Base-by-base conservation (phyloP, 2,329 filamentous ascomycete species). In the Phaeosphaeria sp. region DNA sequence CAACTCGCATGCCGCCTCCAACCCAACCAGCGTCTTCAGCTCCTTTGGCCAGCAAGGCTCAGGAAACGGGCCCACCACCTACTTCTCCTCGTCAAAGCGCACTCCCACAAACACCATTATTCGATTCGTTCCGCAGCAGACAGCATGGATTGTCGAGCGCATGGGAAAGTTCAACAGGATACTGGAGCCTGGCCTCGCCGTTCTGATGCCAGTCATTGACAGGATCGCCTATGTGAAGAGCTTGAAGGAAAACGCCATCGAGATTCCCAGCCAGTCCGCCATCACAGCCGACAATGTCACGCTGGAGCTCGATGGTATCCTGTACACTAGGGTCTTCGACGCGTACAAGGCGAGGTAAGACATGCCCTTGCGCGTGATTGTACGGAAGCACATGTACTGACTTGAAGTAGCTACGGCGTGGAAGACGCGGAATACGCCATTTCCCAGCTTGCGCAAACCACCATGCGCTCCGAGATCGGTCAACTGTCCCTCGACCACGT, bases 201-300 rank as follows among this genome's bases (percentile, higher is more conserved):
- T 99, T 62, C 81, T 99, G 67, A 84, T 95, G 54, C 95, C 95
- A 1, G 90, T 98, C 66, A 82, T 99, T 77, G 95, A 99, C 80
- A 90, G 93, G 61, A 98, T 99, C 77, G 91, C 95, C 69, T 99
- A 99, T 77, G 95, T 99, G 67, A 97, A 96, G 84, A 96, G 91
- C 66, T 83, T 99, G 79, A 99, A 99, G 84, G 95, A 99, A 80
- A 87, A 88, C 49, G 95, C 95, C 25, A 91, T 98, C 74, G 95
- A 99, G 82, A 99, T 99, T 56, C 95, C 95, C 2, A 96, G 91
- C 71, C 95, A 99, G 82, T 96, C 91, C 77, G 95, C 95, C 71
- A 99, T 99, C 75, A 99, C 95, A 1, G 94, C 95, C 54, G 95
- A 99, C 83, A 99, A 99, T 71, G 95, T 99, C 30, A 99, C 95